Evolutionary conservation across 768 basidiomycete species (phyloP), one percentile per base, ranked within the genome.

Genomic region (Agrocybe pediades): DNA sequence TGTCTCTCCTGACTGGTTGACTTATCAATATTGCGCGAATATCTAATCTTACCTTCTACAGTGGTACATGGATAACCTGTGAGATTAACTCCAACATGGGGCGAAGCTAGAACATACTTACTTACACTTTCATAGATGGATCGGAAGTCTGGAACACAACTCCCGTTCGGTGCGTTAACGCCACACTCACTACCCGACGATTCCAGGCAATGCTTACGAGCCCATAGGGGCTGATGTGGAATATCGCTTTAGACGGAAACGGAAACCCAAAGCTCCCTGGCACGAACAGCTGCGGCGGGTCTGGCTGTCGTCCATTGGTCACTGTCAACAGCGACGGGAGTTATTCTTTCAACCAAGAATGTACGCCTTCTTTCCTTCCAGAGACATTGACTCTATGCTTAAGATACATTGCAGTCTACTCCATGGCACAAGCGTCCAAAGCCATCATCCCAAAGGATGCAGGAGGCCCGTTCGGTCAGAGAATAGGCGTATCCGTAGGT

Each of bases 391-490:
- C 16, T 6, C 40, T 16, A 16, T 17, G 6, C 41, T 45, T 29
- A 13, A 24, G 26, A 11, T 27, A 20, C 43, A 17, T 40, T 20
- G 21, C 51, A 86, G 84, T 86, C 68, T 90, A 87, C 53, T 69
- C 83, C 0, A 86, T 90, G 82, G 87, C 85, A 1, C 87, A 90
- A 48, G 84, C 84, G 2, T 87, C 86, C 20, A 88, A 88, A 65
- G 88, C 87, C 2, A 78, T 86, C 49, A 73, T 87, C 19, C 89
- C 89, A 0, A 82, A 83, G 44, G 89, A 92, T 46, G 60, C 62
- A 0, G 83, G 81, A 1, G 89, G 89, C 1, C 85, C 87, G 1
- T 89, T 76, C 62, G 89, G 83, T 16, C 75, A 86, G 60, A 79
- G 89, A 13, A 83, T 90, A 41, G 85, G 81, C 2, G 83, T 85